Conservation (phyloP, 768 basidiomycete species). For the Kwoniella mangroviensis region DNA sequence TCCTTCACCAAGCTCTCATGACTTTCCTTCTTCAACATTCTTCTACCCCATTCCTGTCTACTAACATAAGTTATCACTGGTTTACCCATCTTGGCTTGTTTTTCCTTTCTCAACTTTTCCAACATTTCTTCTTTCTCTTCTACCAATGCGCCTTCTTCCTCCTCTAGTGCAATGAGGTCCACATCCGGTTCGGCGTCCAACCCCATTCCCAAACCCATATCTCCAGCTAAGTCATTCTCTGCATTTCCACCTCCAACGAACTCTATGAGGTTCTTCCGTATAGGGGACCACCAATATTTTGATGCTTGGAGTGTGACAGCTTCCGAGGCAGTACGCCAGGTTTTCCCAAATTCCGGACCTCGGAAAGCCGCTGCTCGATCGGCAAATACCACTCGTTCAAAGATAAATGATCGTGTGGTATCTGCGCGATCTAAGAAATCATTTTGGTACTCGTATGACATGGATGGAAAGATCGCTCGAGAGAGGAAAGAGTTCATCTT, state of each 20-base stretch:
- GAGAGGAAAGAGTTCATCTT: constrained; percentile 88
- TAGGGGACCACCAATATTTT: constrained; percentile 80
- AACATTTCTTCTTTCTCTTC: constrained; percentile 47
- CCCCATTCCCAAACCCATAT: constrained; percentile 30
- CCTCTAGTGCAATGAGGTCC: constrained; percentile 45
- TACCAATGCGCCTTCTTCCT: constrained; percentile 51
- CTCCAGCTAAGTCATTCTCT: constrained; percentile 30
- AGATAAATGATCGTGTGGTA: constrained; percentile 71
- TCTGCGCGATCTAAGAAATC: constrained; percentile 83
- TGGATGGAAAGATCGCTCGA: constrained; percentile 77
- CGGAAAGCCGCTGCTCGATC: constrained; percentile 85
- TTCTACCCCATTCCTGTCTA: constrained; percentile 82
- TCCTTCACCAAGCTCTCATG: constrained; percentile 79
- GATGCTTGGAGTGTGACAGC: constrained; percentile 76
- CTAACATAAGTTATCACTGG: constrained; percentile 93
- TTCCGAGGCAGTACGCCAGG: constrained; percentile 75
- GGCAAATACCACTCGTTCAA: constrained; percentile 84
- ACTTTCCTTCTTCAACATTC: constrained; percentile 75
- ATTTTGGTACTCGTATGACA: constrained; percentile 75
- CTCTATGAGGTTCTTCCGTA: constrained; percentile 71
- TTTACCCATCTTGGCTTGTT: constrained; percentile 58
- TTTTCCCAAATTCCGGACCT: constrained; percentile 69
- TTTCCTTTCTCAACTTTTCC: constrained; percentile 43
- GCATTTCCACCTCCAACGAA: constrained; percentile 65
- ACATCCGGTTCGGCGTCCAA: constrained; percentile 25